Conservation (phyloP, 164 flowering plant genomes). For the Macadamia tetraphylla region DNA sequence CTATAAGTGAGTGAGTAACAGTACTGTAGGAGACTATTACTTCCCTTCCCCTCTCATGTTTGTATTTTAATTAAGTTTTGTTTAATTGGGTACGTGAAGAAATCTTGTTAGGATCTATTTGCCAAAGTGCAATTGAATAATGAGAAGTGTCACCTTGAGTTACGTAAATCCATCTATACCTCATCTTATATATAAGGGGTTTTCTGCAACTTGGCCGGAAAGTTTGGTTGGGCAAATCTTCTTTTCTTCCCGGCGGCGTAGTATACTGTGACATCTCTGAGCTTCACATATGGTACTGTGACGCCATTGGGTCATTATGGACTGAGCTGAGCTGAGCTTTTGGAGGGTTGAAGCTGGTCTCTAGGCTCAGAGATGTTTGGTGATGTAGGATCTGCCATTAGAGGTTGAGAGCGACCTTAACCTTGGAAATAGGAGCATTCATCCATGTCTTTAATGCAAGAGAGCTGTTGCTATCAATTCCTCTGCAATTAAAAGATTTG, state of each 20-base stretch:
- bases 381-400: neutral
- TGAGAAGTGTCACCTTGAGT: slow-evolving; percentile 45
- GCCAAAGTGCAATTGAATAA: slow-evolving; percentile 52
- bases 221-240: neutral
- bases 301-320: too few species aligned
- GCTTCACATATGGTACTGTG: too few species aligned
- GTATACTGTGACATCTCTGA: neutral
- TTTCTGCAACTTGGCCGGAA: neutral
- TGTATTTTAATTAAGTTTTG: neutral
- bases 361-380: too few species aligned
- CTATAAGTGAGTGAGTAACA: too few species aligned
- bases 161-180: slow-evolving; percentile 22
- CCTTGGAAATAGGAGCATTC: neutral
- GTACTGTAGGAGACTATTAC: too few species aligned
- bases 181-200: neutral
- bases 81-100: slow-evolving; percentile 5
- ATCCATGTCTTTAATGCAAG: neutral
- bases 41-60: neutral
- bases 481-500: neutral
- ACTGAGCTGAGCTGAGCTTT: too few species aligned
- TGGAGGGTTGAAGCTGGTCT: too few species aligned
- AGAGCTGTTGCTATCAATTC: neutral
- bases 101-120: slow-evolving; percentile 64
- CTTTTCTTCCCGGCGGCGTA: neutral
- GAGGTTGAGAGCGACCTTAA: neutral